Base-by-base conservation (phyloP, 352 stramenopile species). In the Pythium plurisporium region DNA sequence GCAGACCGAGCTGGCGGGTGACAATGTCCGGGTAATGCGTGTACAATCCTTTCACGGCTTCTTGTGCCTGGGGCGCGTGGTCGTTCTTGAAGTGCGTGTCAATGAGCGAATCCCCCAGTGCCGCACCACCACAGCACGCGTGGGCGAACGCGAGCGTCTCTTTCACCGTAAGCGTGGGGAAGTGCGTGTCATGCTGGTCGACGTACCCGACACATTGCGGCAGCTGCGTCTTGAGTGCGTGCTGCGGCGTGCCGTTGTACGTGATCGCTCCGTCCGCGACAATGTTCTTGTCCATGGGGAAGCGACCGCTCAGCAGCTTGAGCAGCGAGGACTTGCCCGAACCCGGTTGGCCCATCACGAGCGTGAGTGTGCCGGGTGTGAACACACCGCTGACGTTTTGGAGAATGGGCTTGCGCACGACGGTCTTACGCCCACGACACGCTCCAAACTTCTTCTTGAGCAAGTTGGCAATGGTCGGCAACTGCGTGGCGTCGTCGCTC, bases 91-190 rank as follows among this genome's bases (percentile, higher is more conserved):
- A 52, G 11, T 59, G 50, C 2, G 62, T n/a, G n/a, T n/a, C n/a
- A n/a, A 25, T 48, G 41, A 48, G 41, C 41, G 36, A 31, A 17
- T 17, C 22, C 36, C 36, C 59, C 59, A 12, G 67, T 67, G 25
- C 50, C 36, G 36, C 48, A 20, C 47, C 56, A 6, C 74, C 65
- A 15, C 85, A 87, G 64, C 67, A 86, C 27, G 69, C 57, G 42
- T 82, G 69, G 6, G 75, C 75, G 30, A 86, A 86, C 44, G 70
- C 70, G n/a, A 86, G 64, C 44, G 75, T 81, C 53, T 79, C 72
- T 26, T 70, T 65, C 12, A 76, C 62, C 0, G 74, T 85, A 20
- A 84, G 51, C 20, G 64, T 77, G 26, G 74, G 70, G 34, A 77
- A 76, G 47, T 82, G 72, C 25, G 34, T 41, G 54, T 84, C 71